Conservation (phyloP, 2,329 filamentous ascomycete species). For the Claviceps sp. region DNA sequence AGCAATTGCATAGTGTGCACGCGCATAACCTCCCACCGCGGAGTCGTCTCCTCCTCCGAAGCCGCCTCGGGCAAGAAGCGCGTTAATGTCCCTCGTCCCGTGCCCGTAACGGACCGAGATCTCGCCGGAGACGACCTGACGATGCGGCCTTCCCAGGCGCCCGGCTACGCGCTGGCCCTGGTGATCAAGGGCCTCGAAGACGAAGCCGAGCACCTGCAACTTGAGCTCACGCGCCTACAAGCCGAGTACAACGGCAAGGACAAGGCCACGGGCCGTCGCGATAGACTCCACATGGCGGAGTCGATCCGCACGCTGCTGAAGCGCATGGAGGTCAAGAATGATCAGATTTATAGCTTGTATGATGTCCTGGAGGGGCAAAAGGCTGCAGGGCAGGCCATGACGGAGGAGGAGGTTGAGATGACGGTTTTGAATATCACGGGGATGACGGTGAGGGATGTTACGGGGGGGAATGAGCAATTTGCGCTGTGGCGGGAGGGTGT, state of each 20-base stretch:
- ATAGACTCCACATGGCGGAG: slow-evolving; percentile 46
- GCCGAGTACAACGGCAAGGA: slow-evolving; percentile 53
- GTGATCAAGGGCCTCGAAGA: slow-evolving; percentile 74
- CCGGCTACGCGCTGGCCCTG: slow-evolving; percentile 60
- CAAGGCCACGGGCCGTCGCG: slow-evolving; percentile 49
- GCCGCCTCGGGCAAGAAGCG: slow-evolving; percentile 37
- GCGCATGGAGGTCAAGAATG: slow-evolving; percentile 57
- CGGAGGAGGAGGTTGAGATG: slow-evolving; percentile 47
- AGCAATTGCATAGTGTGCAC: slow-evolving; percentile 44
- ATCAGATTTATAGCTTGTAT: slow-evolving; percentile 70
- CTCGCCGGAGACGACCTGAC: slow-evolving; percentile 37
- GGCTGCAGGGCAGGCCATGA: slow-evolving; percentile 48
- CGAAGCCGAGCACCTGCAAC: slow-evolving; percentile 64
- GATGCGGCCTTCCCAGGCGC: slow-evolving; percentile 54
- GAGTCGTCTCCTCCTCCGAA: slow-evolving; percentile 24
- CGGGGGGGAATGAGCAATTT: slow-evolving; percentile 23
- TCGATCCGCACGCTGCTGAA: slow-evolving; percentile 49
- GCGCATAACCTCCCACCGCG: slow-evolving; percentile 35
- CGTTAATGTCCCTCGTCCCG: slow-evolving; percentile 48
- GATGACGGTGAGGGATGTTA: slow-evolving; percentile 29
- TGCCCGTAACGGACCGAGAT: slow-evolving; percentile 51
- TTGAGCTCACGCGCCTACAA: slow-evolving; percentile 50
- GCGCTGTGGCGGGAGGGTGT: slow-evolving; percentile 22
- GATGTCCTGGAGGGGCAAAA: slow-evolving; percentile 77
- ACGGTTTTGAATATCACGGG: slow-evolving; percentile 45